Base-by-base conservation (phyloP, 345 rosid species). In the Ceriops tagal region DNA sequence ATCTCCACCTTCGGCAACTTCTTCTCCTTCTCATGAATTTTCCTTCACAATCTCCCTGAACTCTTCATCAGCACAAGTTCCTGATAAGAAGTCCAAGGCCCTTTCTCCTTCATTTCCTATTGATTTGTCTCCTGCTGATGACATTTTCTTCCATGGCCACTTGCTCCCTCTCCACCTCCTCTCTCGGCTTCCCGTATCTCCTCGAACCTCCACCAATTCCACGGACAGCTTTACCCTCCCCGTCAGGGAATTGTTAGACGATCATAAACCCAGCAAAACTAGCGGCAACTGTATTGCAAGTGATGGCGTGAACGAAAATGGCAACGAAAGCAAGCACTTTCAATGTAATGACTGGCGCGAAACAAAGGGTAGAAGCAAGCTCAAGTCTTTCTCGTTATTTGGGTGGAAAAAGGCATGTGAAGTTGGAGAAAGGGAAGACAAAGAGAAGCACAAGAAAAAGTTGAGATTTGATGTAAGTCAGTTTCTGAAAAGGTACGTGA, bases 121-220 rank as follows among this genome's bases (percentile, higher is more conserved):
- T n/a, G 98, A 93, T 78, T 81, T 93, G 53, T 82, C 97, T 11
- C 98, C 98, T 0, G 98, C 98, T 0, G 97, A 93, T 78, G 98
- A 93, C 58, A 93, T 93, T 78, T 93, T 93, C 95, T 93, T 93
- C 78, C 97, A 91, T 66, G 99, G 99, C 47, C 97, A 93, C 70
- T 85, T 93, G 73, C 96, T 93, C n/a, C 97, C 98, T 68, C 98
- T 89, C 47, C 92, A 88, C 46, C 83, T 88, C 75, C 87, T 87
- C 66, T 84, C 99, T 35, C 96, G 88, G 77, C 93, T 86, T 24
- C 93, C 97, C 1, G 77, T 76, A 20, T 88, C 98, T 75, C 89
- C 96, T 9, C 84, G 97, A 59, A 80, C 91, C 31, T 89, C 98
- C 49, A 82, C 86, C 7, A 81, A 88, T 51, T 93, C 97, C 1